Percentiles rank a stretch among this genome's conserved stretches.
Evolutionary conservation across 1,284 basidiomycete genomes (phyloP).

Genomic region (Cutaneotrichosporon cyanovorans): DNA sequence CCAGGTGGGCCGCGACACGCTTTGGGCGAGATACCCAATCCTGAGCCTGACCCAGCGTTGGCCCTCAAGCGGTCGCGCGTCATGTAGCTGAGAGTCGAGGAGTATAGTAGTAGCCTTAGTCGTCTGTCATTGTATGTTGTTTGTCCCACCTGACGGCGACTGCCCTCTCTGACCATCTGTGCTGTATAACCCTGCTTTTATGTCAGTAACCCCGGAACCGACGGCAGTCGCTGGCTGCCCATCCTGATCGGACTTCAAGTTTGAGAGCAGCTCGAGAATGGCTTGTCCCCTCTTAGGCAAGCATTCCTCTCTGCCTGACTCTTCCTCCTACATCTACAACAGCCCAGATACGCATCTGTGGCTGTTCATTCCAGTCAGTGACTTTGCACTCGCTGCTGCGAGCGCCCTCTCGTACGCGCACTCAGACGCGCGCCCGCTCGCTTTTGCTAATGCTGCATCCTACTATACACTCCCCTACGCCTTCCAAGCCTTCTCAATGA

Average conservation of each 20-base stretch:
- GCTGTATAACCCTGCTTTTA: no score
- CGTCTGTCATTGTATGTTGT: background rate
- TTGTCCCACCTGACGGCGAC: no score
- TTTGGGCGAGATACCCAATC: slow-evolving; percentile 22
- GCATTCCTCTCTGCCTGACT: no score
- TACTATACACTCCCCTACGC: slow-evolving; percentile 47
- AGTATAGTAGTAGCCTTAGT: background rate
- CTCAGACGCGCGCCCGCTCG: no score
- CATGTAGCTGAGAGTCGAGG: background rate
- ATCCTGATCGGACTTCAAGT: no score
- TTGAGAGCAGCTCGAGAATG: background rate
- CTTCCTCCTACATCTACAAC: background rate
- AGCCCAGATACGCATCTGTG: background rate
- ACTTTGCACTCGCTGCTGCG: no score
- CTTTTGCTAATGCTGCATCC: slow-evolving; percentile 18
- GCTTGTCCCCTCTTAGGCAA: background rate
- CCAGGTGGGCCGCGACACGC: slow-evolving; percentile 16
- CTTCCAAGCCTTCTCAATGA: slow-evolving; percentile 59
- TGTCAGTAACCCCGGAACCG: no score
- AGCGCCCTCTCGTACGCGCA: no score
- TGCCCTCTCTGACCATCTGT: no score
- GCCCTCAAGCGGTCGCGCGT: slow-evolving; percentile 14
- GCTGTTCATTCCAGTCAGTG: no score
- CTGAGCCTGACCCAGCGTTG: slow-evolving; percentile 17
- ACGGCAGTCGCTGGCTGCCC: no score